Evolutionary conservation across 108 stramenopile species (phyloP), one percentile per base, ranked within the genome.

Genomic region (Hondaea fermentalgiana): DNA sequence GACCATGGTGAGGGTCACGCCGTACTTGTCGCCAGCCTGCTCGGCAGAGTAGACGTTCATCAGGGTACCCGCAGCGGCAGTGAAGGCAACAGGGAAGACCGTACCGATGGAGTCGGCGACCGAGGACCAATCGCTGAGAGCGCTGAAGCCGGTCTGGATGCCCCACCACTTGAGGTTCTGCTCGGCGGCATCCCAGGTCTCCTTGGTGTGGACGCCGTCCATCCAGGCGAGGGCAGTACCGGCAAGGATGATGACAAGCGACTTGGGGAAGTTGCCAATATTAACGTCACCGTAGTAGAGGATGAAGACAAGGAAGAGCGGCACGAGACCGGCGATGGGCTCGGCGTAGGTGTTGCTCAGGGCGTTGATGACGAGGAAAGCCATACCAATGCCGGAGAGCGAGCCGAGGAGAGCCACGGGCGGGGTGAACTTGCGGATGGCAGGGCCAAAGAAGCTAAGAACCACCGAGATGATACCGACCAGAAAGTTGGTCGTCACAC

Each of bases 401-500:
- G 57, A 14, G 35, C 21, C 19, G 19, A 87, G 55, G 42, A 87
- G 58, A 28, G 57, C 58, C 2, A 87, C 58, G 23, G 57, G 55
- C 35, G 87, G 87, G 1, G 87, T 87, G 57, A 87, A 28, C 58
- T 87, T 59, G 57, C 55, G 87, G 28, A 87, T 35, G 28, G 25
- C 19, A 16, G 55, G 55, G 12, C 87, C 87, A 59, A 59, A 25
- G 90, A 91, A 88, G 14, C 89, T 87, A 51, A 91, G 28, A n/a
- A 90, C 42, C 42, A 91, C 44, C n/a, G 90, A 90, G 88, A 91
- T 88, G 5, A 91, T 51, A n/a, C 90, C 90, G 47, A 35, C 72
- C 71, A 91, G 90, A 21, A 91, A 90, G 90, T 91, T 91, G 29
- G 90, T 72, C 25, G 90, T 89, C 28, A 91, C 69, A 60, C 90